phyloP scores from a whole-genome alignment of 306 rosid species.

The Quercus ilex region DNA sequence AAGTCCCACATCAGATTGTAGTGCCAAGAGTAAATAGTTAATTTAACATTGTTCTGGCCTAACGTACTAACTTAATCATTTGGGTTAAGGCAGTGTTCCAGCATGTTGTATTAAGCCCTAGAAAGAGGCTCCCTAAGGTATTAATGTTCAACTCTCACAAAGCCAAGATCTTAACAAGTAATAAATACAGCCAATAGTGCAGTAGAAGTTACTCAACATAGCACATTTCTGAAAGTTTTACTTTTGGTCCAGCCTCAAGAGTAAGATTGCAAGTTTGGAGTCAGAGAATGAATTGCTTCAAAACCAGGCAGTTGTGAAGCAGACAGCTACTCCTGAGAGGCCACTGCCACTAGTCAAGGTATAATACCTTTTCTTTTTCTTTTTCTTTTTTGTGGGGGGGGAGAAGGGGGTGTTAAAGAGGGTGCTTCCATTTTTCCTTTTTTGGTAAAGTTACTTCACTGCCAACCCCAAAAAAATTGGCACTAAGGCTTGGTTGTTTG shows the following conservation, averaged over 20 bases:
- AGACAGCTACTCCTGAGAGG: slow-evolving; percentile 30
- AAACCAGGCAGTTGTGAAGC: slow-evolving; percentile 41
- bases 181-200: neutral
- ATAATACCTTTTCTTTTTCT: neutral
- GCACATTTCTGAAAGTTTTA: slow-evolving; percentile 10
- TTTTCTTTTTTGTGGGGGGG: neutral
- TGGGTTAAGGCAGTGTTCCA: no score
- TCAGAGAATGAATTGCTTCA: slow-evolving; percentile 64
- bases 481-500: no score
- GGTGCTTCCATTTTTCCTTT: slow-evolving; percentile 8
- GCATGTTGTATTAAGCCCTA: no score
- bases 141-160: no score
- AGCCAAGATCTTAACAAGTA: neutral
- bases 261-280: slow-evolving; percentile 53
- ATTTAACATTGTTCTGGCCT: no score
- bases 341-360: slow-evolving; percentile 45
- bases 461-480: no score
- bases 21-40: no score
- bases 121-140: no score
- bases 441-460: neutral
- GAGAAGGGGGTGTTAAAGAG: neutral
- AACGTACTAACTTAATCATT: no score
- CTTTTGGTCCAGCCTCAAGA: slow-evolving; percentile 55
- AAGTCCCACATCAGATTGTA: no score
- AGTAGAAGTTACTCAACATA: neutral